Conservation (phyloP, 345 rosid genomes). For the Syzygium jambos region DNA sequence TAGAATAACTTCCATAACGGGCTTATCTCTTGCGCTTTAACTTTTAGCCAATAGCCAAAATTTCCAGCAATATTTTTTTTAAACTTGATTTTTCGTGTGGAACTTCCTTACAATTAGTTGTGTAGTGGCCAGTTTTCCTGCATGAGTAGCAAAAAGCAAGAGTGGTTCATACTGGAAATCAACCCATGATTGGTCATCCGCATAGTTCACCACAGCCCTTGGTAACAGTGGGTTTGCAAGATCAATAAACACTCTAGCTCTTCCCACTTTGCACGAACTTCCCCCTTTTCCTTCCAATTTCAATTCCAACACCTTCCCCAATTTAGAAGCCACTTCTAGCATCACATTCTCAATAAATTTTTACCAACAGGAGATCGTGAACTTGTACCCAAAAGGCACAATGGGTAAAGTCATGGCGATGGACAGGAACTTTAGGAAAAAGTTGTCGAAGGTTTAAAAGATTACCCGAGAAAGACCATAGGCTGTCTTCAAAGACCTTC, state of each 20-base stretch:
- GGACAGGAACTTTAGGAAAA: not conserved
- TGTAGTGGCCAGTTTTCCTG: not conserved
- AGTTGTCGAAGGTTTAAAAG: not conserved
- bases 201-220: not conserved
- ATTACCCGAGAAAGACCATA: not conserved
- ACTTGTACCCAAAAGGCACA: not conserved
- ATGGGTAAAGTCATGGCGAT: not conserved
- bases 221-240: not conserved
- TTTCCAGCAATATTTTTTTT: not conserved
- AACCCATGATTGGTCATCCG: not conserved
- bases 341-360: not conserved
- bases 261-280: not conserved
- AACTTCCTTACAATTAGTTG: not conserved
- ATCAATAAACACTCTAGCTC: not conserved
- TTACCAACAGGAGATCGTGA: not conserved
- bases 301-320: not conserved
- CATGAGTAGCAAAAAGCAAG: not conserved
- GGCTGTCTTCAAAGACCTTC: not conserved
- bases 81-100: accelerated
- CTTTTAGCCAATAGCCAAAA: not conserved
- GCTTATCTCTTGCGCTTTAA: accelerated
- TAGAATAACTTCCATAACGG: not conserved
- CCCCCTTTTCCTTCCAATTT: not conserved
- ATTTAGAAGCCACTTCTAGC: not conserved
- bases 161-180: not conserved